Evolutionary conservation across 1,139 yeast genomes (phyloP).

Genomic region (Debaryomyces coudertii): DNA sequence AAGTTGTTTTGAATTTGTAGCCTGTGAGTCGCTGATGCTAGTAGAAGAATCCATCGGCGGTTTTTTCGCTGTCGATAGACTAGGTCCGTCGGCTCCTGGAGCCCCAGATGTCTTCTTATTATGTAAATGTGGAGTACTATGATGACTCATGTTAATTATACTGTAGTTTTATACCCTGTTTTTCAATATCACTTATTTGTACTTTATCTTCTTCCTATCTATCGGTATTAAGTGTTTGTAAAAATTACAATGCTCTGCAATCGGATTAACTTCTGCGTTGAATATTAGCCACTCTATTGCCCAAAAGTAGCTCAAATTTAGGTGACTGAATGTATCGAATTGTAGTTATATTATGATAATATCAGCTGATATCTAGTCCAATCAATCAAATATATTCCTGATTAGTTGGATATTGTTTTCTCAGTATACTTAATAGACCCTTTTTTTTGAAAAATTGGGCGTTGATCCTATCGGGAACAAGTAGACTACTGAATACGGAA

Average conservation of each 20-base stretch:
- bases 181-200: neutral
- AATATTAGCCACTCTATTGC: neutral
- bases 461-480: slow-evolving; percentile 9
- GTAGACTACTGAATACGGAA: slow-evolving; percentile 13
- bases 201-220: slow-evolving; percentile 1
- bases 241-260: neutral
- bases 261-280: neutral
- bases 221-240: neutral
- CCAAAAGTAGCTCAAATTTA: neutral
- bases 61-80: slow-evolving; percentile 5
- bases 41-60: slow-evolving; percentile 17
- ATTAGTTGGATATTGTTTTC: neutral
- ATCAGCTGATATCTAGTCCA: neutral
- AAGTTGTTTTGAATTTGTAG: slow-evolving; percentile 63
- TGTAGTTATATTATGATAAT: neutral
- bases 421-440: slow-evolving; percentile 2
- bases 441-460: slow-evolving; percentile 11
- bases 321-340: neutral
- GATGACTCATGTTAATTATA: slow-evolving; percentile 33
- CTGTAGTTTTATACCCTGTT: neutral
- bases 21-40: slow-evolving; percentile 50
- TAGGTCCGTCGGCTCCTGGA: slow-evolving; percentile 15
- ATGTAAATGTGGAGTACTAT: slow-evolving; percentile 39
- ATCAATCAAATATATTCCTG: neutral
- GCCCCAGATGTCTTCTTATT: slow-evolving; percentile 34